Evolutionary conservation across 345 rosid genomes (phyloP).

Genomic region (Firmiana major): DNA sequence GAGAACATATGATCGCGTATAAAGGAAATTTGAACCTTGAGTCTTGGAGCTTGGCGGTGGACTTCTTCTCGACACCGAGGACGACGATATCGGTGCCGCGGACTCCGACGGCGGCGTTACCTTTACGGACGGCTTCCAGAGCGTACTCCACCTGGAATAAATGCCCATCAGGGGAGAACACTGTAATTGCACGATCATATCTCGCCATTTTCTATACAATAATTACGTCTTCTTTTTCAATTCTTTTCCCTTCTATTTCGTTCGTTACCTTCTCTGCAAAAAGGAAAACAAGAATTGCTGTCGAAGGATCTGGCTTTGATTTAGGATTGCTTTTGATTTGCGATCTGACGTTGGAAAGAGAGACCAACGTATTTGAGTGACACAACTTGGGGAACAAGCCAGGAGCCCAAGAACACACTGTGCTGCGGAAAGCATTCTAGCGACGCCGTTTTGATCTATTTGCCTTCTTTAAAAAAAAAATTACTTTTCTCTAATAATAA

Average conservation of each 20-base stretch:
- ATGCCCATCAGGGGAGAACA: constrained; percentile 76
- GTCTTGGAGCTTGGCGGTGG: constrained; percentile 83
- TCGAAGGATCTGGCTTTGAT: not conserved
- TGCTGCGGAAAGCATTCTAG: not conserved
- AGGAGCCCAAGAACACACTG: not conserved
- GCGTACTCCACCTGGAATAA: constrained; percentile 93
- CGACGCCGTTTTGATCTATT: not conserved
- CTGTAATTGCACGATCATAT: constrained; percentile 86
- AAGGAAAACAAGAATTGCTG: too few relatives aligned
- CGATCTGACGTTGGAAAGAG: not conserved
- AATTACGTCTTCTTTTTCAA: too few relatives aligned
- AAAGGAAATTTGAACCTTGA: constrained; percentile 41
- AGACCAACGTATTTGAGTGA: not conserved
- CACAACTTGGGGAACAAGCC: constrained; percentile 1
- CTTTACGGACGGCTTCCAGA: constrained; percentile 90
- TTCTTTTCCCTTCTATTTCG: too few relatives aligned
- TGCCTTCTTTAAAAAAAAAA: too few relatives aligned
- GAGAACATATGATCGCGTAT: not conserved
- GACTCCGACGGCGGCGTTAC: constrained; percentile 88
- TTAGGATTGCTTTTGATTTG: not conserved
- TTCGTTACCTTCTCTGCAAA: too few relatives aligned
- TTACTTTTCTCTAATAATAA: too few relatives aligned
- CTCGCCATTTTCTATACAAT: constrained; percentile 48
- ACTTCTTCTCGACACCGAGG: constrained; percentile 91
- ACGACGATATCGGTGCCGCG: constrained; percentile 79